Percentiles rank a stretch among this genome's conserved stretches.
These are phyloP conservation scores for Larix sibirica DNA, from an alignment of 83 land plant genomes.

Conservation along the genomic window DNA sequence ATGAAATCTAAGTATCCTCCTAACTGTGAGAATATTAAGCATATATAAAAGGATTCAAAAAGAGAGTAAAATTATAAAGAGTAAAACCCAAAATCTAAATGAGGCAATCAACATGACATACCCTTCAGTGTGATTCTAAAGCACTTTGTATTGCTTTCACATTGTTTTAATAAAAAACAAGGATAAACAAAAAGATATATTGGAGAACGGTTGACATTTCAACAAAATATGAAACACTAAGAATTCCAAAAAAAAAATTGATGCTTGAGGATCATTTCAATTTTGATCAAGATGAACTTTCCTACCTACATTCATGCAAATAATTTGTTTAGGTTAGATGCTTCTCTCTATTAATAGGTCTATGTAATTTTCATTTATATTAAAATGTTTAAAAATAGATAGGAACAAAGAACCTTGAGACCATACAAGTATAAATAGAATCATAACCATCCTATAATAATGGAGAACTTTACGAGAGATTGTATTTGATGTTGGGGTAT, in stretches of 20 bases:
- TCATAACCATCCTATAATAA: not conserved
- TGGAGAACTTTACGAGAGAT: not conserved
- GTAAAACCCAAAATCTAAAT: not conserved
- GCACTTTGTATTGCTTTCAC: not conserved
- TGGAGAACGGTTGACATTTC: not conserved
- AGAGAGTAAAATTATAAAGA: no score
- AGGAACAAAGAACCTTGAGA: not conserved
- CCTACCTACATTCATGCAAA: conserved; percentile 33
- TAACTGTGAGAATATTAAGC: no score
- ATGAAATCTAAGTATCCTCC: no score
- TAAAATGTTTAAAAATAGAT: not conserved
- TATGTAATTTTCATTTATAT: not conserved
- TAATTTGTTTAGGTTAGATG: not conserved
- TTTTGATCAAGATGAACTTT: conserved; percentile 67
- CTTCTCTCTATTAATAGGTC: not conserved
- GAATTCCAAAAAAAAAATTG: conserved; percentile 59
- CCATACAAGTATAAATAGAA: not conserved
- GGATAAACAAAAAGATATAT: not conserved
- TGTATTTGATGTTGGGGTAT: not conserved
- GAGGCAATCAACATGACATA: not conserved
- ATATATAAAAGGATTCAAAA: no score
- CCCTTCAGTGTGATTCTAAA: not conserved
- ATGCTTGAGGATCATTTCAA: conserved; percentile 68
- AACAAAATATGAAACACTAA: not conserved
- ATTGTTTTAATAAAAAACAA: not conserved